Base-by-base conservation (phyloP, 176 grass and related monocot species). In the Musa beccarii region DNA sequence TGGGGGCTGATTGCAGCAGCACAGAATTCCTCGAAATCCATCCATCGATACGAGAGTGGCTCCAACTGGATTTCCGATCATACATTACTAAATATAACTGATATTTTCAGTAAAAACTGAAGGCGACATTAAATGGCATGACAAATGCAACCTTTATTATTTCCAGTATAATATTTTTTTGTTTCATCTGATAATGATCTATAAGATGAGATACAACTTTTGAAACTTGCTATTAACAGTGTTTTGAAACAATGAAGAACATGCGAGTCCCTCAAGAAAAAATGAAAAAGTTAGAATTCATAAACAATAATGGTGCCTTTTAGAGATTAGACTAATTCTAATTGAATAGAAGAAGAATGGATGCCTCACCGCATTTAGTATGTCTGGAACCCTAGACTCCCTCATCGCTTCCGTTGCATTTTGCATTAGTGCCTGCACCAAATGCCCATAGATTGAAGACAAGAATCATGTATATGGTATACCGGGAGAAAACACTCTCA, bases 11-110 rank as follows among this genome's bases (percentile, higher is more conserved):
- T 94, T 23, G 95, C 86, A 51, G 95, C 95, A 49, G 95, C 88
- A 81, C 95, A 99, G 71, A 99, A 99, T 79, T 99, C 95, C 78
- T 99, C 90, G 10, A 94, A 99, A 59, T 99, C 90, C 90, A 99
- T 89, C 79, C 74, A 88, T 81, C 86, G 89, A 76, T 92, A 94
- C 19, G 86, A 78, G 64, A 99, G 95, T 1, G 88, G 90, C 76
- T 99, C 95, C 90, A 99, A 66, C 95, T 99, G 82, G 26, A 28
- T 77, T 68, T 72, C 10, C 81, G 19, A 79, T 76, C 84, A 75
- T 2, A 72, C 10, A 10, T 20, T 16, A 68, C 14, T 49, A 52
- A 75, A 53, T 19, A 75, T 10, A 9, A 29, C 21, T 29, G 13
- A 17, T 59, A 54, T 16, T 17, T 28, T 22, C 63, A 66, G 22